Evolutionary conservation across 306 rosid species (phyloP), one percentile per base, ranked within the genome.

Genomic region (Carpinus fangiana): DNA sequence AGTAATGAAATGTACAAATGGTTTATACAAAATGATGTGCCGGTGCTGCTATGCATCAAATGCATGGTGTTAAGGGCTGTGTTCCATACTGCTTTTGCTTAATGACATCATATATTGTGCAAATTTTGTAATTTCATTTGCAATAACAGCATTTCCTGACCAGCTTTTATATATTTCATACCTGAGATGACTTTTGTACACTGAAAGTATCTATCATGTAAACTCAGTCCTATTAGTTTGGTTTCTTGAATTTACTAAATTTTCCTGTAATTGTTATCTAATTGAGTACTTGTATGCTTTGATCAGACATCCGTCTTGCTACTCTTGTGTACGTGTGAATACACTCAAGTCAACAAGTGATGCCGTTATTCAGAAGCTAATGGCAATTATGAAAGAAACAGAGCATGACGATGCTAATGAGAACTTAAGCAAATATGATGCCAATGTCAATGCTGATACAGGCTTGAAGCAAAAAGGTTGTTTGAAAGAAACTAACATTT

Each of bases 321-420:
- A 95, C 84, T 92, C 98, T 10, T 95, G 98, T 56, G 72, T 92
- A 72, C 97, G 98, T 6, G 97, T 92, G 23, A 95, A 95, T 81
- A 86, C 88, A 7, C 86, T 92, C 36, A 86, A 85, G 84, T 90
- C 96, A 54, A 76, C 93, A 0, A 78, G 81, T 4, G 96, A 92
- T 66, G 79, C 79, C 7, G 91, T 90, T 41, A 71, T 87, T 26
- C 89, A 87, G 51, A 95, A 91, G 87, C 73, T 95, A 21, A 73
- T 48, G 4, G 75, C 47, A 38, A 59, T 88, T 50, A 69, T 88
- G 78, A 80, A 82, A 65, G 85, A 78, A 50, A 46, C 76, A 1
- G 78, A 81, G 55, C 46, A n/a, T 53, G 74, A 31, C 23, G 76
- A 72, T 60, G 74, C 21, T 38, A 52, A 18, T 52, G 71, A 71